These are phyloP conservation scores for Metarhizium guizhouense DNA, from an alignment of 2,329 filamentous ascomycete species.

Conservation along the genomic window DNA sequence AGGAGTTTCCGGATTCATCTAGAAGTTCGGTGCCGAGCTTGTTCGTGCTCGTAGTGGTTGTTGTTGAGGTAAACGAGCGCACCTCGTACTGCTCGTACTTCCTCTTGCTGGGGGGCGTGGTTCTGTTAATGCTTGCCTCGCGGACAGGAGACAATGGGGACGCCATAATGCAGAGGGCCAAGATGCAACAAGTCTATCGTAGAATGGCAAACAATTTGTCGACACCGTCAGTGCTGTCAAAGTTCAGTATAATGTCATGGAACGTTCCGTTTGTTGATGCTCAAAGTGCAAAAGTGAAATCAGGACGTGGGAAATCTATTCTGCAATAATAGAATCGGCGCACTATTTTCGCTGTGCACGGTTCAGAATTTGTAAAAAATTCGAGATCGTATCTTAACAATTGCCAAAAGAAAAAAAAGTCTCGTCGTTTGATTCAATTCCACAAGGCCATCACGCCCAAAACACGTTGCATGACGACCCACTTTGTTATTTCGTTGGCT, in stretches of 20 bases:
- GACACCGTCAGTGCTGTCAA: not conserved
- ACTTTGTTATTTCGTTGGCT: not conserved
- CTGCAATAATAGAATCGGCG: not conserved
- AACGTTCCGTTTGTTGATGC: too few relatives aligned
- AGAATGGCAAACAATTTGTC: not conserved
- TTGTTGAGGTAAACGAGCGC: conserved; percentile 15
- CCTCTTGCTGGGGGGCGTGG: conserved; percentile 21
- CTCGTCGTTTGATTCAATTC: not conserved
- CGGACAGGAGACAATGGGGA: conserved; percentile 31
- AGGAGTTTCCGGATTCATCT: conserved; percentile 13
- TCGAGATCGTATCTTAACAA: too few relatives aligned
- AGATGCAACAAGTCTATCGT: not conserved
- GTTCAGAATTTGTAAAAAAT: too few relatives aligned
- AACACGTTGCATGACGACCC: too few relatives aligned
- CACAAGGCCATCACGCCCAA: too few relatives aligned
- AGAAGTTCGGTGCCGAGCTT: conserved; percentile 8
- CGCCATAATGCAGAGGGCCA: conserved; percentile 20
- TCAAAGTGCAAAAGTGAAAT: not conserved
- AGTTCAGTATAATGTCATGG: not conserved
- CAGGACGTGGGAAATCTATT: not conserved
- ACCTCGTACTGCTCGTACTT: conserved; percentile 26
- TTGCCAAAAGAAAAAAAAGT: not conserved
- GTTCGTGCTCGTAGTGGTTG: not conserved
- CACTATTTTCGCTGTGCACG: too few relatives aligned
- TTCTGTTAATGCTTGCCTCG: conserved; percentile 28